Conservation (phyloP, 768 basidiomycete species). For the Trametes elegans region DNA sequence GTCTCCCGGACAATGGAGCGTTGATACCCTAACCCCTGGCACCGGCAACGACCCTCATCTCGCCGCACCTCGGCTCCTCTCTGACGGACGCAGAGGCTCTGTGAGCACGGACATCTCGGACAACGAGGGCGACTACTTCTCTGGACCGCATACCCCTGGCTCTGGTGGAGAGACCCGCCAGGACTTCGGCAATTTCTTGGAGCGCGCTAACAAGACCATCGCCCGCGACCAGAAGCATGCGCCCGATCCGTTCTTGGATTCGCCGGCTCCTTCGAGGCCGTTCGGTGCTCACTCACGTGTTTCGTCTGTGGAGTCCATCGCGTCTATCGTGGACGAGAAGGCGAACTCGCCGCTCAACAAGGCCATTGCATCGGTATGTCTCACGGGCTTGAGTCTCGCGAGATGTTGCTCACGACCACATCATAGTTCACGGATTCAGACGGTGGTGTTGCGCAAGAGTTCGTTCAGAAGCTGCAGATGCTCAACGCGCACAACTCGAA, state of each 20-base stretch:
- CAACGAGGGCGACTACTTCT: conserved; percentile 59
- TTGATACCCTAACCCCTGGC: conserved; percentile 49
- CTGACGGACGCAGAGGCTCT: conserved; percentile 31
- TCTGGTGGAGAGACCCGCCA: conserved; percentile 26
- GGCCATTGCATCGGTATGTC: conserved; percentile 78
- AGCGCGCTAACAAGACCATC: conserved; percentile 81
- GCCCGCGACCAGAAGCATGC: conserved; percentile 73
- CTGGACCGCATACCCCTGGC: conserved; percentile 31
- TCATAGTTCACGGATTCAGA: conserved; percentile 88
- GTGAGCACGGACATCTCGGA: conserved; percentile 50
- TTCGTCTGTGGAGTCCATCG: conserved; percentile 88
- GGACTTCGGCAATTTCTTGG: conserved; percentile 77
- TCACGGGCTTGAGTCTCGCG: background rate
- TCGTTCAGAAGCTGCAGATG: conserved; percentile 78
- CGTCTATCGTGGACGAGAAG: conserved; percentile 91
- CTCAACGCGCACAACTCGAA: conserved; percentile 87
- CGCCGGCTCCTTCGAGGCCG: conserved; percentile 63
- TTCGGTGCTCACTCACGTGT: conserved; percentile 80
- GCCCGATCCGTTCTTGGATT: conserved; percentile 87
- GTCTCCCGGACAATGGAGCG: conserved; percentile 67
- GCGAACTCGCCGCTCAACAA: conserved; percentile 89
- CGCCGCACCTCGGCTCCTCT: conserved; percentile 34
- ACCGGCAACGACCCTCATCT: conserved; percentile 37
- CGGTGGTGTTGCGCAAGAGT: conserved; percentile 87
- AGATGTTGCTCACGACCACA: background rate